Evolutionary conservation across 805 yeast species (phyloP).

Genomic region (Kazachstania africana): DNA sequence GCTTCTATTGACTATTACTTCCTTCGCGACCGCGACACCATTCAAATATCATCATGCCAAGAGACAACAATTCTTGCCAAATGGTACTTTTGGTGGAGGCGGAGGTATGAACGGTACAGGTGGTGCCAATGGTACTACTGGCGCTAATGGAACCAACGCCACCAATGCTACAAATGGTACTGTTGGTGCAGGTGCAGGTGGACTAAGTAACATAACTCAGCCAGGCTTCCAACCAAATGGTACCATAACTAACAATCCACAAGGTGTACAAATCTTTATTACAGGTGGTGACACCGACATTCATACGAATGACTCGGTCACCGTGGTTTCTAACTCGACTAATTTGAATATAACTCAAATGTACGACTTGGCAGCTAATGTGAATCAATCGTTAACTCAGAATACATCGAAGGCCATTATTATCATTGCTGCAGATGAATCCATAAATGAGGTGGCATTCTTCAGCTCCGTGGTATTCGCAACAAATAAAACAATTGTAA

Average conservation of each 20-base stretch:
- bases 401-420: conserved; percentile 13
- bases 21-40: background rate
- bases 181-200: background rate
- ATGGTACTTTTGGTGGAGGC: conserved; percentile 3
- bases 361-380: conserved; percentile 6
- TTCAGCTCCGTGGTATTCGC: conserved; percentile 14
- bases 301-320: conserved; percentile 5
- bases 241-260: too few relatives aligned
- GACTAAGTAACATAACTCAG: background rate
- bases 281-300: conserved; percentile 4
- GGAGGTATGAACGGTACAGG: background rate
- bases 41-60: background rate
- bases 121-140: conserved; percentile 1
- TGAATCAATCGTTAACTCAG: conserved; percentile 8
- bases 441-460: conserved; percentile 20
- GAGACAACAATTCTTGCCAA: too few relatives aligned
- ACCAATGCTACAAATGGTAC: conserved; percentile 4
- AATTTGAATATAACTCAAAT: conserved; percentile 19
- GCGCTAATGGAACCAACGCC: conserved; percentile 4
- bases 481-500: conserved; percentile 15
- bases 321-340: conserved; percentile 11
- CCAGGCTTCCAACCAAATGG: conserved; percentile 9
- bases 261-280: conserved; percentile 8
- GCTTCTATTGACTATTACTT: background rate
- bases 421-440: conserved; percentile 13